Evolutionary conservation across 306 rosid species (phyloP).

Genomic region (Vigna trinervia): DNA sequence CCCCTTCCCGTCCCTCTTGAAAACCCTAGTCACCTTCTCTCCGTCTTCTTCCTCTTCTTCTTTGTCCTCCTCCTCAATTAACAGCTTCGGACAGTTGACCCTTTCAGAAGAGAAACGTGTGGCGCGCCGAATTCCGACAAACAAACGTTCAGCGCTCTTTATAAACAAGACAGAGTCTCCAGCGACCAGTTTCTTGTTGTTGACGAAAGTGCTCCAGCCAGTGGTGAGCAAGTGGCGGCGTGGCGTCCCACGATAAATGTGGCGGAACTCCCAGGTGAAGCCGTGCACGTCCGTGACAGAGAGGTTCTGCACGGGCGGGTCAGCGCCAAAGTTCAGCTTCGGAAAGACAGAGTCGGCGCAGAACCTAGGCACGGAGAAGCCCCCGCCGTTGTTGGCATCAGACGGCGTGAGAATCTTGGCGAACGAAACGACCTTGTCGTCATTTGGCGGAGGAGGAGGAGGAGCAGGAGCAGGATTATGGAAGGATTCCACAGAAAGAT

Average conservation of each 20-base stretch:
- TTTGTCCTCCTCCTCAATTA: slow-evolving; percentile 35
- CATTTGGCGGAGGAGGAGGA: background rate
- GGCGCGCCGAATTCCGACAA: slow-evolving; percentile 71
- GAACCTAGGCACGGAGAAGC: slow-evolving; percentile 78
- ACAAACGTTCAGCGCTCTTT: slow-evolving; percentile 53
- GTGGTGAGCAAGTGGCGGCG: slow-evolving; percentile 82
- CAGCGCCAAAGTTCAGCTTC: slow-evolving; percentile 54
- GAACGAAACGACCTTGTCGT: slow-evolving; percentile 46
- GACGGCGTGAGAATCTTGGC: slow-evolving; percentile 76
- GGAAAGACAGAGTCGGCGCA: slow-evolving; percentile 82
- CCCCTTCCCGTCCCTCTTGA: slow-evolving; percentile 56
- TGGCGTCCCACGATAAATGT: slow-evolving; percentile 79
- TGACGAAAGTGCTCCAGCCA: slow-evolving; percentile 88
- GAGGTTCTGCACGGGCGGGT: slow-evolving; percentile 73
- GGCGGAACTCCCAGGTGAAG: slow-evolving; percentile 66
- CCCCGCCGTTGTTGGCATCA: slow-evolving; percentile 89
- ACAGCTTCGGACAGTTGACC: slow-evolving; percentile 4
- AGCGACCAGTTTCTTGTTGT: slow-evolving; percentile 71
- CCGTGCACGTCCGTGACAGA: slow-evolving; percentile 70
- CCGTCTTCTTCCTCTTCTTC: slow-evolving; percentile 34
- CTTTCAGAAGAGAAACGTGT: slow-evolving; percentile 26
- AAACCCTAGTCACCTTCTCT: slow-evolving; percentile 31
- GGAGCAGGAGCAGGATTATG: background rate
- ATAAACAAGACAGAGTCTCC: slow-evolving; percentile 77
- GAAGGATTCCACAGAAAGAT: background rate